A percentile compares a stretch with the other conserved stretches of the same genome.
Evolutionary conservation across 2,329 filamentous ascomycete genomes (phyloP).

Genomic region (Paecilomyces dactylethromorphus): DNA sequence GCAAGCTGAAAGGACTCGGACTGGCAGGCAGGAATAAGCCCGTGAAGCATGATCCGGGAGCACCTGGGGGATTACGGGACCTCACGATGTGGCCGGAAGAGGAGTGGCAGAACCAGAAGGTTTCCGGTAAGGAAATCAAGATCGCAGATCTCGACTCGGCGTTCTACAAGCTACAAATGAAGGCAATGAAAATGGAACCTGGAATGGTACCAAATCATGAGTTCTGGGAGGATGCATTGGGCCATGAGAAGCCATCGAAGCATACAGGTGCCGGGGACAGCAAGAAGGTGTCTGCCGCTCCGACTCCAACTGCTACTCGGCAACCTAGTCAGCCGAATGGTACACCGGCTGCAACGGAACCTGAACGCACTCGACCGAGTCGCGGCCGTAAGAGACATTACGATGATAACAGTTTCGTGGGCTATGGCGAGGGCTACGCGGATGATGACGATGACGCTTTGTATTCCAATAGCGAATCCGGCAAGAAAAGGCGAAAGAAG

Average conservation of each 20-base stretch:
- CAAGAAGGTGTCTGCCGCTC: conserved; percentile 20
- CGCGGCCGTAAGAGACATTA: conserved; percentile 45
- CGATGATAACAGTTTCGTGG: conserved; percentile 45
- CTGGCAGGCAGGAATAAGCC: conserved; percentile 44
- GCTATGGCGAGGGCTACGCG: conserved; percentile 45
- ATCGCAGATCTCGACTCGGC: conserved; percentile 35
- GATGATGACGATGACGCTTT: conserved; percentile 42
- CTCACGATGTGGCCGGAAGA: conserved; percentile 44
- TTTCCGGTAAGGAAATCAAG: conserved; percentile 40
- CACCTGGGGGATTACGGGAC: conserved; percentile 31
- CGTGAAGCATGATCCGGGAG: conserved; percentile 36
- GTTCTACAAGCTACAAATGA: conserved; percentile 34
- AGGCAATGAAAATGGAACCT: conserved; percentile 43
- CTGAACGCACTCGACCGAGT: conserved; percentile 33
- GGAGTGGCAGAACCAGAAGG: conserved; percentile 46
- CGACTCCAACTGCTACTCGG: conserved; percentile 17
- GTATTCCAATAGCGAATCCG: conserved; percentile 37
- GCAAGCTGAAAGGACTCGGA: conserved; percentile 42
- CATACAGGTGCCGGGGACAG: conserved; percentile 20
- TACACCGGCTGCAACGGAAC: conserved; percentile 21
- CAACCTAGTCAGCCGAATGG: conserved; percentile 20
- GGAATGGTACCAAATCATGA: conserved; percentile 40
- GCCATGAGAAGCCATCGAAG: conserved; percentile 40
- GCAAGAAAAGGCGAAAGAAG: conserved; percentile 45
- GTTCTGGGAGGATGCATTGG: conserved; percentile 44